Evolutionary conservation across 2,329 filamentous ascomycete genomes (phyloP), one percentile per base, ranked within the genome.

Genomic region (Xylariomycetidae sp.): DNA sequence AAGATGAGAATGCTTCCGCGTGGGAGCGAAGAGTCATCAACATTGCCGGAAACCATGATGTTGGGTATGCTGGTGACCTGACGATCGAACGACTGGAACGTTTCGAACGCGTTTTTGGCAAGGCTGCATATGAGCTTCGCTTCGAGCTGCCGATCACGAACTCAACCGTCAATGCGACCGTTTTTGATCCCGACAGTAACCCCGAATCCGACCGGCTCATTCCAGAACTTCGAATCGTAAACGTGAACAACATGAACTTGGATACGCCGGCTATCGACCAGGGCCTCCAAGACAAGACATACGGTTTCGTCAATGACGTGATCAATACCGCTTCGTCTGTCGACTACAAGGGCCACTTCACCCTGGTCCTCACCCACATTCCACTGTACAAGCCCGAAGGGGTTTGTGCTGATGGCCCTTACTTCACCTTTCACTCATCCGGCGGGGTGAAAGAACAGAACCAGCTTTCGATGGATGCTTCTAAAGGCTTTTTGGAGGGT

Each of bases 21-120:
- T 96, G 92, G 92, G 61, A 69, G n/a, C 72, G 67, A 25, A 75
- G 83, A 35, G 70, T 95, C 43, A 87, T 98, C 56, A 93, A 95
- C 47, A 77, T 96, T 17, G 88, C 80, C 0, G 92, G 92, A 2
- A 98, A 98, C 53, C 92, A 98, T 56, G 92, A 98, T 58, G 81
- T 98, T 52, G 92, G 92, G 20, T 98, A 98, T 56, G 87, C 89
- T 0, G 92, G 92, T 3, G 92, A 98, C 58, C 72, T 96, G 40
- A 87, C 82, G 25, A 63, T 71, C n/a, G 70, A 77, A 40, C 77
- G 88, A 4, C 68, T 95, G 34, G 67, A 76, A 18, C 76, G 92
- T 2, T 98, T 96, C 54, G 88, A 95, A 61, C 70, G 72, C 15
- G 74, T 75, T 2, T 98, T 94, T 63, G 92, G 92, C 36, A 85